Conservation (phyloP, 495 filamentous ascomycete genomes). For the Echria macrotheca region DNA sequence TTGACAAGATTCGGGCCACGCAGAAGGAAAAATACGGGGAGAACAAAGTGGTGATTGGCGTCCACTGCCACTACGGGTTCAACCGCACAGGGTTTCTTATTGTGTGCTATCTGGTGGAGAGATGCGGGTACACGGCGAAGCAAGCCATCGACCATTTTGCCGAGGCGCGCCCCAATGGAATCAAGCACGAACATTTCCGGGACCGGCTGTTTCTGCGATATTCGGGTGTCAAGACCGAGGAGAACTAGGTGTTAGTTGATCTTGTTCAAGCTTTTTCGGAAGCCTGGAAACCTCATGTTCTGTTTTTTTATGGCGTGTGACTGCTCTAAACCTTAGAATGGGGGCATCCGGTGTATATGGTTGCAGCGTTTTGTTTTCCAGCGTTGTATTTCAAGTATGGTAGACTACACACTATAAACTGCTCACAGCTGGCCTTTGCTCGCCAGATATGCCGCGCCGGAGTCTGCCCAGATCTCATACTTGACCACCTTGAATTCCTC, state of each 20-base stretch:
- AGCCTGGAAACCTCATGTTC: too few relatives aligned
- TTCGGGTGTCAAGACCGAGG: conserved; percentile 22
- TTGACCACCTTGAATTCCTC: conserved; percentile 37
- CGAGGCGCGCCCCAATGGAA: conserved; percentile 67
- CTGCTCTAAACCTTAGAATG: too few relatives aligned
- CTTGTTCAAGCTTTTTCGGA: not conserved
- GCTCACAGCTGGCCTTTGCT: conserved; percentile 29
- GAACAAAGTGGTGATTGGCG: conserved; percentile 55
- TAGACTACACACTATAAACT: not conserved
- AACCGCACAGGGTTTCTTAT: conserved; percentile 90
- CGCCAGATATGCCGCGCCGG: conserved; percentile 58
- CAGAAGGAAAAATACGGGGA: conserved; percentile 37
- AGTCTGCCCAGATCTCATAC: conserved; percentile 62
- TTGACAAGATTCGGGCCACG: conserved; percentile 62
- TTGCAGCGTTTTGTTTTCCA: not conserved
- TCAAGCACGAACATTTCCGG: conserved; percentile 84
- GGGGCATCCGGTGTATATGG: too few relatives aligned
- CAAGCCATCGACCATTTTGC: conserved; percentile 80
- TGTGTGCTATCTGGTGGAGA: conserved; percentile 85
- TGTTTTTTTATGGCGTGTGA: too few relatives aligned
- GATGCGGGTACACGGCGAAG: conserved; percentile 62
- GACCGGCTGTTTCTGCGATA: conserved; percentile 83
- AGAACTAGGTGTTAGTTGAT: not conserved
- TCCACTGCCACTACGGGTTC: conserved; percentile 95
- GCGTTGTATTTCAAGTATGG: not conserved